Evolutionary conservation across 768 basidiomycete genomes (phyloP).

Genomic region (Paxillus ammoniavirescens): DNA sequence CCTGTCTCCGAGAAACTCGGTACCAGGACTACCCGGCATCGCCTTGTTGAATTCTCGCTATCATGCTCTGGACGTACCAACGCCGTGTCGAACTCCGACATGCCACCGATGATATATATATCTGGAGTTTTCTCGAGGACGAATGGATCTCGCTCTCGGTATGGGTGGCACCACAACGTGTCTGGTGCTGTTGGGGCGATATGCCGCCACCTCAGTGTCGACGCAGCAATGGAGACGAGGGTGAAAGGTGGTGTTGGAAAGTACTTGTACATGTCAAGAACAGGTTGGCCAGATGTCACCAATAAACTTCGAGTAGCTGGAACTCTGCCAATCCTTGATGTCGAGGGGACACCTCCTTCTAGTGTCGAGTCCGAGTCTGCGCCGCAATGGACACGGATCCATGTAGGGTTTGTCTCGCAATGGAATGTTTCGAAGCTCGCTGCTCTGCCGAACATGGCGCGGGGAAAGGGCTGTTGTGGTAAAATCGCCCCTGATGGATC

Average conservation of each 20-base stretch:
- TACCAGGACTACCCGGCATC: slow-evolving; percentile 74
- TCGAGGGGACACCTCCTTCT: neutral
- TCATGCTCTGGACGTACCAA: slow-evolving; percentile 46
- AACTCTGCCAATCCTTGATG: slow-evolving; percentile 10
- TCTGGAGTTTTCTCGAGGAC: slow-evolving; percentile 83
- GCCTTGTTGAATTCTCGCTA: slow-evolving; percentile 29
- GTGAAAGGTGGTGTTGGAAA: slow-evolving; percentile 68
- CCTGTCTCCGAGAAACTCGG: slow-evolving; percentile 83
- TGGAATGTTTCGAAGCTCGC: slow-evolving; percentile 60
- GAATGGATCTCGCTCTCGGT: slow-evolving; percentile 85
- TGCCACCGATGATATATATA: slow-evolving; percentile 90
- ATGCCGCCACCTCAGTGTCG: slow-evolving; percentile 90
- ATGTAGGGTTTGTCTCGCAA: slow-evolving; percentile 88
- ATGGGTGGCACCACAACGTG: slow-evolving; percentile 98
- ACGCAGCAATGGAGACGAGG: slow-evolving; percentile 69
- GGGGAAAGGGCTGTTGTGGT: slow-evolving; percentile 92
- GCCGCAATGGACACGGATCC: slow-evolving; percentile 62
- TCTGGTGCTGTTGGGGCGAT: slow-evolving; percentile 99
- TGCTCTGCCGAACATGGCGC: slow-evolving; percentile 78
- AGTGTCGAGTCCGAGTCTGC: slow-evolving; percentile 27
- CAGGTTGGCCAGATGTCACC: slow-evolving; percentile 87
- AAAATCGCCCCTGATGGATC: slow-evolving; percentile 89
- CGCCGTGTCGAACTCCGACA: slow-evolving; percentile 77
- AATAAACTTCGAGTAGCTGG: slow-evolving; percentile 58
- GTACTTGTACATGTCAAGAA: slow-evolving; percentile 97